Evolutionary conservation across 2,329 filamentous ascomycete genomes (phyloP).

Genomic region (Mycogone perniciosa): DNA sequence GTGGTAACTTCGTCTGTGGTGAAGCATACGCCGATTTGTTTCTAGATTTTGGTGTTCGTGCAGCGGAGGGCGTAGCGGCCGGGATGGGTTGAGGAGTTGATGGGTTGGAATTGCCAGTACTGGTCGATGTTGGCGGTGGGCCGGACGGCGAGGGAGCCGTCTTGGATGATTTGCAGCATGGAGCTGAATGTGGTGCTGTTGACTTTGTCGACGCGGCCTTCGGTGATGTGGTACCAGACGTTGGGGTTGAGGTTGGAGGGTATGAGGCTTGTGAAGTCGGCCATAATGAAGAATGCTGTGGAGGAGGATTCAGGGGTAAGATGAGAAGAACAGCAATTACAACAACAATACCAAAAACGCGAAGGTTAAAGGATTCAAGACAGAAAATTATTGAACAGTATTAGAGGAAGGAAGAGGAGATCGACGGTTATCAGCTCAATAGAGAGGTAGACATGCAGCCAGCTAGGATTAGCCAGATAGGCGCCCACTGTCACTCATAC

Average conservation of each 20-base stretch:
- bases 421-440: too few relatives aligned
- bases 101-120: constrained; percentile 26
- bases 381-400: too few relatives aligned
- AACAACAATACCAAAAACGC: too few relatives aligned
- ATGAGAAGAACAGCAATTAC: too few relatives aligned
- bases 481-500: too few relatives aligned
- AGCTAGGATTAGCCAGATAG: too few relatives aligned
- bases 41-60: constrained; percentile 20
- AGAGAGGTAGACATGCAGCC: too few relatives aligned
- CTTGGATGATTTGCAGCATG: constrained; percentile 16
- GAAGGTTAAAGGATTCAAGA: too few relatives aligned
- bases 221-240: constrained; percentile 30
- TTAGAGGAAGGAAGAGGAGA: too few relatives aligned
- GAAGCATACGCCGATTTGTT: constrained; percentile 28
- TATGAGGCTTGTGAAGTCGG: constrained; percentile 12
- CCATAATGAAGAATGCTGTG: background rate
- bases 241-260: constrained; percentile 28
- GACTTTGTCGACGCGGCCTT: constrained; percentile 27
- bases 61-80: constrained; percentile 29
- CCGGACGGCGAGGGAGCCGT: constrained; percentile 20
- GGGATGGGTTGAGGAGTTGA: constrained; percentile 12
- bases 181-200: constrained; percentile 16
- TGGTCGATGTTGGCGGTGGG: constrained; percentile 6
- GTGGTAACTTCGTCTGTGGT: constrained; percentile 18
- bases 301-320: background rate